Conservation (phyloP, 2,329 filamentous ascomycete genomes). For the Pseudogymnoascus sp. region DNA sequence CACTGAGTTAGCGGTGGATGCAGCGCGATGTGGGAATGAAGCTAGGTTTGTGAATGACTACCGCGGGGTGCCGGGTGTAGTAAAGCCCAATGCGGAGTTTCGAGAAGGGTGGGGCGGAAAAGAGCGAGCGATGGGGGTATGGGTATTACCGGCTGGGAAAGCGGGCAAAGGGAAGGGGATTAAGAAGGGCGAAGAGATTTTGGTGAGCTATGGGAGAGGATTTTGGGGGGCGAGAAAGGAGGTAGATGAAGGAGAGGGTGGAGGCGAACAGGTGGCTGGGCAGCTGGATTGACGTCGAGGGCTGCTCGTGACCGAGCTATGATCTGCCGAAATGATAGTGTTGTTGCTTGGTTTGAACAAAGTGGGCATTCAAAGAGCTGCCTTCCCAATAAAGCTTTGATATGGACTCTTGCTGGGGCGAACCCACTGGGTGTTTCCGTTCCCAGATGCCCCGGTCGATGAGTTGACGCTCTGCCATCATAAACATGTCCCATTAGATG, state of each 20-base stretch:
- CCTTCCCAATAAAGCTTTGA: neutral
- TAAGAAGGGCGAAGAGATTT: constrained; percentile 53
- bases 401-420: neutral
- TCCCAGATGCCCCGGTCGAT: neutral
- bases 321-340: neutral
- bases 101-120: constrained; percentile 47
- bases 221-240: constrained; percentile 50
- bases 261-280: neutral
- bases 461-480: neutral
- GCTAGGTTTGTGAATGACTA: constrained; percentile 62
- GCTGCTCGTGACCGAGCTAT: neutral
- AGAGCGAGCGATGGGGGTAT: constrained; percentile 50
- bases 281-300: neutral
- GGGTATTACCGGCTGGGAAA: constrained; percentile 42
- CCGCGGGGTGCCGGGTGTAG: constrained; percentile 41
- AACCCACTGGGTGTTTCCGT: neutral
- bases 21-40: constrained; percentile 51
- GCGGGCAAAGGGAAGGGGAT: constrained; percentile 34
- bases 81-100: constrained; percentile 50
- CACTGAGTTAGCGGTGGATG: constrained; percentile 52
- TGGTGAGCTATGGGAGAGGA: constrained; percentile 60
- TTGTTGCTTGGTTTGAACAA: neutral
- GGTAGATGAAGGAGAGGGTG: constrained; percentile 19
- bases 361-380: neutral
- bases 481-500: neutral